Base-by-base conservation (phyloP, 2,329 filamentous ascomycete genomes). In the Aspergillus udagawae region DNA sequence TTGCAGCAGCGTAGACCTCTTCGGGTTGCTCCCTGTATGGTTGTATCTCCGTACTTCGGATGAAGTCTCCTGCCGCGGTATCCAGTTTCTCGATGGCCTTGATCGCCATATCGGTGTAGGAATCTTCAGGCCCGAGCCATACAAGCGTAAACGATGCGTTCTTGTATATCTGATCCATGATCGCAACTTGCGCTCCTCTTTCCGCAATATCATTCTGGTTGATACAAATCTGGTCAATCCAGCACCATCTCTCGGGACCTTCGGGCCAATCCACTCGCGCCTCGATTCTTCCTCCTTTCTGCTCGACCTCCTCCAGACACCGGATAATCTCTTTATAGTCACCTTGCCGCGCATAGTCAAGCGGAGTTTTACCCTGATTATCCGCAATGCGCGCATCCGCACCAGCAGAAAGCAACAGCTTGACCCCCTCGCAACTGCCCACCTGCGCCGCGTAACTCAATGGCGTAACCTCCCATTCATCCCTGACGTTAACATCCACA, bases 211-310 rank as follows among this genome's bases (percentile, higher is more conserved):
- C 50, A 5, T 29, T n/a, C 42, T 56, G 54, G 14, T 56, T 47
- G 14, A 56, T 56, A 12, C 54, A 56, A 41, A 56, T 48, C 49
- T 52, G 49, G 25, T 56, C 54, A 5, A 56, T 47, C 54, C 54
- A 56, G 32, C 53, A 55, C 53, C 53, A 55, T 28, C n/a, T 29
- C 21, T 55, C 48, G 3, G 53, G 53, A 1, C 53, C 53, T 7
- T 55, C 53, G 2, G 53, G 49, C 53, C 53, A 55, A 9, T 17
- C 27, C 5, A 3, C 49, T 14, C 6, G 10, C 21, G 27, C 7
- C 10, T 6, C 20, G 14, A 20, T 1, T 14, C 25, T 2, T 2
- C 25, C n/a, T 10, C 20, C n/a, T 14, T 23, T 41, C n/a, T 35
- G 3, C 25, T 47, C 49, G 6, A 28, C 53, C 38, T 47, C 28